Percentiles rank a stretch among this genome's conserved stretches.
Conservation (phyloP, 129 eudicot species). For the Flaveria brownii region DNA sequence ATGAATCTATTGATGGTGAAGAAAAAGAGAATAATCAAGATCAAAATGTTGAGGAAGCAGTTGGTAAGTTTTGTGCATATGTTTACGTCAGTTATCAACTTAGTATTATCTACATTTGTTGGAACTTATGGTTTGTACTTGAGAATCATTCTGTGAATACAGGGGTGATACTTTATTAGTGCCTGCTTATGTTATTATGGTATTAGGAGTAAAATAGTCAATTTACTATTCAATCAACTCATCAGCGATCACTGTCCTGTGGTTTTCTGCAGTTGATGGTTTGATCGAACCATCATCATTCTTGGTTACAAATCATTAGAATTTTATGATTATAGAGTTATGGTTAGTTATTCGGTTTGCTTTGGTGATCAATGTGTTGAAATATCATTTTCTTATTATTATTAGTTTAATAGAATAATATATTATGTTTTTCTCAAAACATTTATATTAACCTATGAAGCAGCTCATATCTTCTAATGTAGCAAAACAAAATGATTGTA, state of each 20-base stretch:
- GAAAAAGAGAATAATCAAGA: constrained; percentile 25
- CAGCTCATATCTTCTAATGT: not conserved
- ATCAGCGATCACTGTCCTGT: not conserved
- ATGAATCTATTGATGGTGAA: constrained; percentile 16
- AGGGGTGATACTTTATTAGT: not conserved
- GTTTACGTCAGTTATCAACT: constrained; percentile 3
- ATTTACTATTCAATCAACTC: not conserved
- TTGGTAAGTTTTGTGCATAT: constrained; percentile 23
- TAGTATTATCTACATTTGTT: not conserved
- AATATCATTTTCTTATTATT: not conserved
- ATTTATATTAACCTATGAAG: not conserved
- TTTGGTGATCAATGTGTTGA: not conserved
- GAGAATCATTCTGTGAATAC: not conserved
- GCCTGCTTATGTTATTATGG: not conserved
- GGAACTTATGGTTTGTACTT: not conserved
- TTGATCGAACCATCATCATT: not conserved
- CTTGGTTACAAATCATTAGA: not conserved
- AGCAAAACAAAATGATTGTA: too few species aligned
- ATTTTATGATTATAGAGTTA: not conserved
- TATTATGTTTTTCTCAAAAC: not conserved
- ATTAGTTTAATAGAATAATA: not conserved
- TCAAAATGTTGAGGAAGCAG: constrained; percentile 29
- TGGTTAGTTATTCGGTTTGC: not conserved
- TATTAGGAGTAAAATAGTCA: not conserved
- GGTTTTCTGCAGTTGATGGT: not conserved